Conservation (phyloP, 768 basidiomycete species). For the Lactifluus hygrophoroides region DNA sequence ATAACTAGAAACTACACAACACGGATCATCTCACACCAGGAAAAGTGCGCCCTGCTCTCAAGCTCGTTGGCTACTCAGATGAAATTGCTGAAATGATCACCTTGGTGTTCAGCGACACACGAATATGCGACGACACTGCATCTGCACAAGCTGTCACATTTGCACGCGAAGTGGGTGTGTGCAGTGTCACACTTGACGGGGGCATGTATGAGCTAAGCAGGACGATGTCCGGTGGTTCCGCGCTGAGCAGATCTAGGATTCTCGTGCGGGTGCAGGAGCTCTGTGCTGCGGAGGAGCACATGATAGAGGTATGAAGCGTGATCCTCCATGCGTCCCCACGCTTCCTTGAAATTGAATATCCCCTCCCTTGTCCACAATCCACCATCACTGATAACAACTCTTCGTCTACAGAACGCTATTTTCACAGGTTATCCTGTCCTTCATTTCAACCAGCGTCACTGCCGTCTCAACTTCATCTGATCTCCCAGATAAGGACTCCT, state of each 20-base stretch:
- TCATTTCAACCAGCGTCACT: not conserved
- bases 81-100: constrained; percentile 85
- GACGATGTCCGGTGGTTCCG: constrained; percentile 84
- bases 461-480: not conserved
- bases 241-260: constrained; percentile 64
- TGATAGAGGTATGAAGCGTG: constrained; percentile 39
- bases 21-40: constrained; percentile 67
- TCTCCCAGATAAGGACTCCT: constrained; percentile 7
- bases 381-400: not conserved
- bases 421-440: not conserved
- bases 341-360: not conserved
- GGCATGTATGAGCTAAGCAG: constrained; percentile 97
- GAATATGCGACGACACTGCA: constrained; percentile 84
- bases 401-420: not conserved
- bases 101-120: constrained; percentile 87
- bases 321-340: constrained; percentile 4
- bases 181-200: constrained; percentile 88
- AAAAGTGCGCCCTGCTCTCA: constrained; percentile 81
- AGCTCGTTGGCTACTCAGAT: constrained; percentile 71
- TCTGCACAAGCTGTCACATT: constrained; percentile 88
- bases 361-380: not conserved
- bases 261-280: constrained; percentile 82
- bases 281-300: constrained; percentile 51
- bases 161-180: constrained; percentile 52
- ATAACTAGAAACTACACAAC: constrained; percentile 61